Conservation (phyloP, 805 yeast genomes). For the Yueomyces sp. region DNA sequence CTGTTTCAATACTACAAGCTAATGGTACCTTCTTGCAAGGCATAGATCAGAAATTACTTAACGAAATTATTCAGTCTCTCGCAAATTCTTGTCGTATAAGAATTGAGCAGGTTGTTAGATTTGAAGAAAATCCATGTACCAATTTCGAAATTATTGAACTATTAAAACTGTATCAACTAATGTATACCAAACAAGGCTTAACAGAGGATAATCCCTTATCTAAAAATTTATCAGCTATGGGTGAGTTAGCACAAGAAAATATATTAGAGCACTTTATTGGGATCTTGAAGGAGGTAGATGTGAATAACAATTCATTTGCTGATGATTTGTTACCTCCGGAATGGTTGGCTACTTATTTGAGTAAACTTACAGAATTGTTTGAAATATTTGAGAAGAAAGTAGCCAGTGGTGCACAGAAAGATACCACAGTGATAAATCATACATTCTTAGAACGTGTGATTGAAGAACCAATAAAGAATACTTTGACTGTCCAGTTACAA, state of each 20-base stretch:
- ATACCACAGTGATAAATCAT: conserved; percentile 25
- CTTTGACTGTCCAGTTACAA: conserved; percentile 17
- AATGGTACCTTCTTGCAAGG: conserved; percentile 16
- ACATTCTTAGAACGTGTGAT: conserved; percentile 31
- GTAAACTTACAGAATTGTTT: conserved; percentile 36
- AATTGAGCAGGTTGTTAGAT: conserved; percentile 53
- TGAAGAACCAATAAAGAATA: conserved; percentile 25
- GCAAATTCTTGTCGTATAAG: conserved; percentile 45
- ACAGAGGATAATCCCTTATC: conserved; percentile 11
- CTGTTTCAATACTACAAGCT: conserved; percentile 10
- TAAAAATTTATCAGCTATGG: conserved; percentile 8
- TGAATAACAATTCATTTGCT: conserved; percentile 4
- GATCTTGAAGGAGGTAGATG: conserved; percentile 19
- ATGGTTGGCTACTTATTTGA: conserved; percentile 54
- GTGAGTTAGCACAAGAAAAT: conserved; percentile 10
- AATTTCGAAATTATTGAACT: conserved; percentile 49
- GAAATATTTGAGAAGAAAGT: conserved; percentile 34
- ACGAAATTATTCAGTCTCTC: conserved; percentile 20
- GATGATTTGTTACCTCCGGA: conserved; percentile 70
- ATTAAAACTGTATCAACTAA: conserved; percentile 53
- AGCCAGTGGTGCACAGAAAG: conserved; percentile 7
- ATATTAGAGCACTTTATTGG: conserved; percentile 9
- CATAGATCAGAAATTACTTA: conserved; percentile 16
- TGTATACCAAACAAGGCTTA: conserved; percentile 39
- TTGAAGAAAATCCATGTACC: conserved; percentile 43